Conservation (phyloP, 495 filamentous ascomycete genomes). For the Trichoderma parareesei region DNA sequence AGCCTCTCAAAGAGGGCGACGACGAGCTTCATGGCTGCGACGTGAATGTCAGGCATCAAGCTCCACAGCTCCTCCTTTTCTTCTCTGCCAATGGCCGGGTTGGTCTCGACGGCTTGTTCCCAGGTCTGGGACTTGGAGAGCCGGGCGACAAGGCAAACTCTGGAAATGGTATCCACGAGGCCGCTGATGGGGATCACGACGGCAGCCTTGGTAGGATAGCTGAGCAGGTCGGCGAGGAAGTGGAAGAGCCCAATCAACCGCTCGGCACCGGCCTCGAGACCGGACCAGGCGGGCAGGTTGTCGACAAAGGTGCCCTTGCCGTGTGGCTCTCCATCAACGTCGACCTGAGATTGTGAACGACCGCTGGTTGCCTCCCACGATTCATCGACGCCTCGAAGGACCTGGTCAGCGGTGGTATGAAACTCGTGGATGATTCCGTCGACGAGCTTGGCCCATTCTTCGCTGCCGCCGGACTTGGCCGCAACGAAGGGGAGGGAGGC, state of each 20-base stretch:
- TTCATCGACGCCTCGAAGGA: slow-evolving; percentile 70
- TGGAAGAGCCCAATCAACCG: slow-evolving; percentile 56
- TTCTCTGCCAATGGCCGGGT: slow-evolving; percentile 61
- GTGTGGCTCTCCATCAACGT: slow-evolving; percentile 31
- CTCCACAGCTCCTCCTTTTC: slow-evolving; percentile 69
- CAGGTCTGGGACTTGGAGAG: slow-evolving; percentile 35
- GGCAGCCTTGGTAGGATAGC: slow-evolving; percentile 47
- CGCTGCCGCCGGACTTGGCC: slow-evolving; percentile 59
- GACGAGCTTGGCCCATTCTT: slow-evolving; percentile 65
- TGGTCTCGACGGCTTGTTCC: slow-evolving; percentile 40
- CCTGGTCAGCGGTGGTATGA: slow-evolving; percentile 60
- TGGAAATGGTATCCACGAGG: slow-evolving; percentile 55
- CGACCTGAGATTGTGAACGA: slow-evolving; percentile 23
- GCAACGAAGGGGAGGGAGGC: slow-evolving; percentile 66
- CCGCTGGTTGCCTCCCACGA: slow-evolving; percentile 61
- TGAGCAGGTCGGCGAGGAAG: slow-evolving; percentile 44
- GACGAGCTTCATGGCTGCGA: slow-evolving; percentile 54
- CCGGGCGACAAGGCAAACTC: slow-evolving; percentile 59
- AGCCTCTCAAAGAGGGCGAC: slow-evolving; percentile 45
- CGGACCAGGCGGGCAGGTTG: slow-evolving; percentile 54
- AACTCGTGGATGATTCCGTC: slow-evolving; percentile 47
- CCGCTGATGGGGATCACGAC: slow-evolving; percentile 56
- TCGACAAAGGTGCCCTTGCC: slow-evolving; percentile 33
- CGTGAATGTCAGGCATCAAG: slow-evolving; percentile 64
- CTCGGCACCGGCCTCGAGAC: slow-evolving; percentile 61